Conservation (phyloP, 192 early-diverging fungal genomes). For the Podila minutissima region DNA sequence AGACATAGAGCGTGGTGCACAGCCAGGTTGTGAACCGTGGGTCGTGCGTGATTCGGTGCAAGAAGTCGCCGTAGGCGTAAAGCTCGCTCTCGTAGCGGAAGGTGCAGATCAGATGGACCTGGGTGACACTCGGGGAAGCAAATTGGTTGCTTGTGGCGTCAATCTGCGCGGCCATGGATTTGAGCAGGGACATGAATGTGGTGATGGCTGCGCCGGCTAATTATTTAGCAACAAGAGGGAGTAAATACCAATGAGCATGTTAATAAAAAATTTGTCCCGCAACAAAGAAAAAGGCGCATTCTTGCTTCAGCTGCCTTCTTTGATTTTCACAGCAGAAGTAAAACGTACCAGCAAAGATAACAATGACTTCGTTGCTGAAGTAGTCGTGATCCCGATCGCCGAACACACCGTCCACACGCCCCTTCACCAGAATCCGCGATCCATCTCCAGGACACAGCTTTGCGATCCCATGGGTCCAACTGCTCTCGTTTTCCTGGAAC, state of each 20-base stretch:
- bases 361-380: constrained; percentile 13
- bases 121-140: not conserved
- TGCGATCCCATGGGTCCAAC: constrained; percentile 38
- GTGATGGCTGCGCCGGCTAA: constrained; percentile 49
- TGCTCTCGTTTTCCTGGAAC: constrained; percentile 28
- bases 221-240: not conserved
- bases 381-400: constrained; percentile 44
- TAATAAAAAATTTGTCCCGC: not conserved
- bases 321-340: not conserved
- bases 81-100: constrained; percentile 45
- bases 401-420: constrained; percentile 35
- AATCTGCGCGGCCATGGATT: constrained; percentile 43
- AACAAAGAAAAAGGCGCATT: not conserved
- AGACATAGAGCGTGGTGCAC: constrained; percentile 24
- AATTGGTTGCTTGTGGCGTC: not conserved
- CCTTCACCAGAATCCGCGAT: constrained; percentile 11
- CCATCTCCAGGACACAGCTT: constrained; percentile 12
- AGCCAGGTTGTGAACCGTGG: constrained; percentile 37
- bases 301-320: not conserved
- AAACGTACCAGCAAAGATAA: constrained; percentile 38
- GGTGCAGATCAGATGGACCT: constrained; percentile 39
- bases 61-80: constrained; percentile 42
- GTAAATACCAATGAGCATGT: not conserved
- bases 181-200: constrained; percentile 32
- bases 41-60: constrained; percentile 41